Conservation (phyloP, 306 rosid species). For the Leucaena leucocephala region DNA sequence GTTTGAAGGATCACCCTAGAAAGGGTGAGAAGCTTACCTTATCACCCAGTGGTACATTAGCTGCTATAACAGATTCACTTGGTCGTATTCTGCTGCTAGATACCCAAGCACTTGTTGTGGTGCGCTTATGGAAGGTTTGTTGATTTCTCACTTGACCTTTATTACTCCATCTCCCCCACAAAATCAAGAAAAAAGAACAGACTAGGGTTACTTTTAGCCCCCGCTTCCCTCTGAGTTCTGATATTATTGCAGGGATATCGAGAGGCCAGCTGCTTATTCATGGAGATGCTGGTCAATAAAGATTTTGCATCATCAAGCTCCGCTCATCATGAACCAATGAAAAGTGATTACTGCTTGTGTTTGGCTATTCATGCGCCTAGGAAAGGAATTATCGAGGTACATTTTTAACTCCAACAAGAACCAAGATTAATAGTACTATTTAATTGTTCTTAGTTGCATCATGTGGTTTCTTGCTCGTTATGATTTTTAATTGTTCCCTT, state of each 20-base stretch:
- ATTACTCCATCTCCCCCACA: neutral
- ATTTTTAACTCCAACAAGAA: slow-evolving; percentile 6
- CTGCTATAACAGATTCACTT: slow-evolving; percentile 96
- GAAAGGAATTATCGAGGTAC: slow-evolving; percentile 92
- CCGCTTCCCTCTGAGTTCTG: slow-evolving; percentile 12
- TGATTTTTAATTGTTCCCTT: neutral
- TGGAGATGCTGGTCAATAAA: slow-evolving; percentile 91
- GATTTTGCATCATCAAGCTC: slow-evolving; percentile 70
- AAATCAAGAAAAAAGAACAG: neutral
- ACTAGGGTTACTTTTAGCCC: slow-evolving; percentile 20
- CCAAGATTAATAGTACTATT: neutral
- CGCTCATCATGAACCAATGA: slow-evolving; percentile 60
- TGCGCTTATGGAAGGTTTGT: slow-evolving; percentile 95
- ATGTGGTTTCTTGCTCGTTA: neutral
- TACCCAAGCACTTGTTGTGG: slow-evolving; percentile 96
- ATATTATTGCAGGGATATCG: slow-evolving; percentile 83
- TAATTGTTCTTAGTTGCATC: slow-evolving; percentile 1
- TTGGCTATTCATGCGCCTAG: slow-evolving; percentile 97
- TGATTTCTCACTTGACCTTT: slow-evolving; percentile 18
- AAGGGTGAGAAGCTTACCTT: slow-evolving; percentile 96
- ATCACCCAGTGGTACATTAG: slow-evolving; percentile 97
- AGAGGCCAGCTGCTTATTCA: slow-evolving; percentile 90
- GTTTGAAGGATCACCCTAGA: slow-evolving; percentile 92
- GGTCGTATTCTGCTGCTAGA: slow-evolving; percentile 96
- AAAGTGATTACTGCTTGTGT: slow-evolving; percentile 96